A percentile compares a stretch with the other conserved stretches of the same genome.
Conservation (phyloP, 129 eudicot genomes). For the Centaurea solstitialis region DNA sequence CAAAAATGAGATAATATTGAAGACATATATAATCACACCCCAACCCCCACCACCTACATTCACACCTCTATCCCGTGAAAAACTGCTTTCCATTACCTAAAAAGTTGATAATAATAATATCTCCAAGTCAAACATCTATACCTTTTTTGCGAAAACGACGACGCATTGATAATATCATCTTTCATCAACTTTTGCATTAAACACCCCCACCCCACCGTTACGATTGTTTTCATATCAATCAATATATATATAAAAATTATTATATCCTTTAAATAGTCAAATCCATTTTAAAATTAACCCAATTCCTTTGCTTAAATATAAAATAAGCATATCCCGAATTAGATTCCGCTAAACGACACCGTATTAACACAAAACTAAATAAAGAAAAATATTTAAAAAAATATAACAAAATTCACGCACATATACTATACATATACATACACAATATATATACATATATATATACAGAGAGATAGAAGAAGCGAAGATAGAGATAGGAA, state of each 20-base stretch:
- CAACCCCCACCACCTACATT: neutral
- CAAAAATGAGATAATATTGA: neutral
- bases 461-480: too few species aligned
- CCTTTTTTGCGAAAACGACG: neutral
- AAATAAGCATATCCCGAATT: neutral
- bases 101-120: too few species aligned
- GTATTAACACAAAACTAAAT: neutral
- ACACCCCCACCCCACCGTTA: neutral
- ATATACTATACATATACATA: neutral
- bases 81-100: neutral
- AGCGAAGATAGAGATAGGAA: neutral
- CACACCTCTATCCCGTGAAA: conserved; percentile 26
- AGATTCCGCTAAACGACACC: conserved; percentile 15
- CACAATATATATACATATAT: too few species aligned
- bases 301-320: neutral
- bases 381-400: too few species aligned
- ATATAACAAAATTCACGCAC: neutral
- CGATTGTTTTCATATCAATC: neutral
- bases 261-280: neutral
- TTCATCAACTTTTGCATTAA: neutral
- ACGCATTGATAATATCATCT: too few species aligned
- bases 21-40: neutral
- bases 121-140: conserved; percentile 1
- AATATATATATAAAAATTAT: neutral
- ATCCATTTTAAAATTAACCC: neutral